A percentile compares a stretch with the other conserved stretches of the same genome.
Conservation (phyloP, 208 protist species). For the Angomonas deanei region DNA sequence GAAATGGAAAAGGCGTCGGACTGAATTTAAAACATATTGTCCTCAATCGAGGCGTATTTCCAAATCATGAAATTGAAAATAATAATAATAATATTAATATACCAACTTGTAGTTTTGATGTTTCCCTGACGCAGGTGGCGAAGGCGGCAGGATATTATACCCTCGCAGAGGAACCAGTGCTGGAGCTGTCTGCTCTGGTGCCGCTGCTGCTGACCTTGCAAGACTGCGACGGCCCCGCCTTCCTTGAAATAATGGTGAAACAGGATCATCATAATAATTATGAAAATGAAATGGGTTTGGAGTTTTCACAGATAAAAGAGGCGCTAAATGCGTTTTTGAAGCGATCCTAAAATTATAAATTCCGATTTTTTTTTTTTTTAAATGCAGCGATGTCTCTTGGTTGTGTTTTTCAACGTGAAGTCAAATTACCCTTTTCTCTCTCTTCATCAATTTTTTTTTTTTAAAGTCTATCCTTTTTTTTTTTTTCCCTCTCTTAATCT, state of each 20-base stretch:
- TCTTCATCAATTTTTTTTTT: neutral
- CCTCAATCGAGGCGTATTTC: neutral
- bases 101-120: neutral
- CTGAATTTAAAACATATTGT: neutral
- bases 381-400: too few species aligned
- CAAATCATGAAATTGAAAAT: neutral
- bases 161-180: neutral
- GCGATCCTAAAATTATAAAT: too few species aligned
- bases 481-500: neutral
- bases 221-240: neutral
- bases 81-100: neutral
- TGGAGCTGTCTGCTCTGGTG: neutral
- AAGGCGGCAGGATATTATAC: neutral
- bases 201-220: neutral
- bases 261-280: too few species aligned
- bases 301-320: too few species aligned
- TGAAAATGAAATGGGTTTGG: too few species aligned
- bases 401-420: too few species aligned
- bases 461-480: slow-evolving; percentile 5
- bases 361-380: too few species aligned
- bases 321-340: too few species aligned
- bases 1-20: neutral
- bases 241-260: neutral
- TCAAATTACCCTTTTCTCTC: neutral
- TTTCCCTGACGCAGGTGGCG: neutral